Evolutionary conservation across 2,329 filamentous ascomycete species (phyloP), one percentile per base, ranked within the genome.

Genomic region (Sporothrix globosa): DNA sequence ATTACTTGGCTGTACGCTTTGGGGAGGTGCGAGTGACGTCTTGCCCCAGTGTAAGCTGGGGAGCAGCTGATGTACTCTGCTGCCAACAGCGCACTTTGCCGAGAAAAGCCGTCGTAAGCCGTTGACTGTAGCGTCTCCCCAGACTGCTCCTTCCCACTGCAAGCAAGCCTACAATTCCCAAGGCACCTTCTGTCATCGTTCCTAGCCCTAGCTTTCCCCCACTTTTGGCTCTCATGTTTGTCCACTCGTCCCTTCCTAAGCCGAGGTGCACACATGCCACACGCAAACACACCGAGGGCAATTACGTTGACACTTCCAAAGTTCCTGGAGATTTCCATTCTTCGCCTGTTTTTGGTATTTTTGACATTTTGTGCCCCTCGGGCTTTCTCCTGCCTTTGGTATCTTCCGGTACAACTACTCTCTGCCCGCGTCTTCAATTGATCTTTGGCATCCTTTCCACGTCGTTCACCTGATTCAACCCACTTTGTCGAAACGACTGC

Each of bases 81-180:
- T 54, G 14, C 21, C 30, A 56, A 39, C 24, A 21, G 34, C 53
- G 10, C 53, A 17, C 34, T 63, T 21, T 76, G 73, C 81, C 83
- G 83, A 77, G 46, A 76, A 70, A 82, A 84, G 78, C 83, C 84
- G 84, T 74, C 70, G 77, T 73, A 79, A 84, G 78, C 83, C 80
- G 80, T 11, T 3, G 72, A 27, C 50, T 21, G 72, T 71, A 46
- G 50, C 48, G n/a, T 30, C 30, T 24, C 50, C 7, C 24, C 27
- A 54, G 19, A 58, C 67, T 24, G 24, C 65, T 65, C 56, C 52
- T 61, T 50, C 48, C 56, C 66, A 52, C 48, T 70, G 68, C 39
- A 58, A 46, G 41, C 48, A 56, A 56, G 58, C 58, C 39, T 24
- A 61, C 6, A 50, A 48, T 4, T 4, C 39, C 39, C 39, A 41